A percentile compares a stretch with the other conserved stretches of the same genome.
These are phyloP conservation scores for Botrytis paeoniae DNA, from an alignment of 2,329 filamentous ascomycete genomes.

Conservation along the genomic window DNA sequence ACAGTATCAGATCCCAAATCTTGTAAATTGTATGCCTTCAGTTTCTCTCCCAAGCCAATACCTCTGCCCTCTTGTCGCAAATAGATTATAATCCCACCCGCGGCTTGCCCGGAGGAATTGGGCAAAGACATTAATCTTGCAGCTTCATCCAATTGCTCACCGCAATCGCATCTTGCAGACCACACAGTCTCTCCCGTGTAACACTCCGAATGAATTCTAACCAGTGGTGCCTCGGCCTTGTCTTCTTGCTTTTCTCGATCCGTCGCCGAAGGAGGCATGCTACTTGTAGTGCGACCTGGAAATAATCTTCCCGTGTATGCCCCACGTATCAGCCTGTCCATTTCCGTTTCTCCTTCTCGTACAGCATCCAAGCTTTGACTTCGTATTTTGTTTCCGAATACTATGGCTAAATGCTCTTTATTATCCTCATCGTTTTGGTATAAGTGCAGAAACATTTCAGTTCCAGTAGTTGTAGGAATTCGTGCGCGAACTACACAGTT, in stretches of 20 bases:
- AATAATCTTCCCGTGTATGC: conserved; percentile 87
- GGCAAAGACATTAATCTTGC: conserved; percentile 85
- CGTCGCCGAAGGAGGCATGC: conserved; percentile 18
- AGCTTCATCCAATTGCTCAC: conserved; percentile 95
- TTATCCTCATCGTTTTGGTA: conserved; percentile 91
- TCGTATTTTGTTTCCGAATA: conserved; percentile 86
- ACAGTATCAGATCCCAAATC: conserved; percentile 97
- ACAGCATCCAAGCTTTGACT: conserved; percentile 67
- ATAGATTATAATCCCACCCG: conserved; percentile 89
- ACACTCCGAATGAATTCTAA: conserved; percentile 96
- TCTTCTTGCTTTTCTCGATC: conserved; percentile 13
- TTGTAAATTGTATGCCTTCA: conserved; percentile 97
- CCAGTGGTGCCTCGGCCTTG: conserved; percentile 55
- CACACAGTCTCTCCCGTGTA: conserved; percentile 98
- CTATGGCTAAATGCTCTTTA: conserved; percentile 96
- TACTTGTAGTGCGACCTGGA: conserved; percentile 69
- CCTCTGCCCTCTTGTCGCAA: conserved; percentile 93
- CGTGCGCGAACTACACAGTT: conserved; percentile 90
- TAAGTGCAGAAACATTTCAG: conserved; percentile 95
- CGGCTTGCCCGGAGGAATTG: conserved; percentile 42
- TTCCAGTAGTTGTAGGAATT: conserved; percentile 86
- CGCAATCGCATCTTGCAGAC: conserved; percentile 96
- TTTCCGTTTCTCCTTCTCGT: conserved; percentile 74
- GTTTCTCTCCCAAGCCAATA: conserved; percentile 90
- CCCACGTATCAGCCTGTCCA: conserved; percentile 89